Base-by-base conservation (phyloP, 495 filamentous ascomycete genomes). In the Podospora sp. region DNA sequence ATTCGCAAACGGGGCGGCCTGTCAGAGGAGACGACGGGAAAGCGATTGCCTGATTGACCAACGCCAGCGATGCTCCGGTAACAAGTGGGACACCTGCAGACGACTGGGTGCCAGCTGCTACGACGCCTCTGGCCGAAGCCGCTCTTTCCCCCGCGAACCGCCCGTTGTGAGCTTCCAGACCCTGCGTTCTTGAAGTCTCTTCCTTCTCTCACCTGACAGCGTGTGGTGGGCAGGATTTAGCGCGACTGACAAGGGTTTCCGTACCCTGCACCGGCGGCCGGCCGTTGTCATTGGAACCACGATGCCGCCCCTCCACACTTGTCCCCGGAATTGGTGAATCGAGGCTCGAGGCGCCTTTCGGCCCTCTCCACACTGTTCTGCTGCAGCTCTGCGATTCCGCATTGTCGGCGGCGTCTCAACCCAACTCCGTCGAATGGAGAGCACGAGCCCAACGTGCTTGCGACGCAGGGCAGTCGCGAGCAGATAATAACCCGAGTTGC, bases 161-260 rank as follows among this genome's bases (percentile, higher is more conserved):
- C 51, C 58, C 62, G 27, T 53, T 52, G 24, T 36, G 18, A 18
- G 14, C n/a, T n/a, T 49, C 25, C 29, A 50, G 25, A 68, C 60
- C 60, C 52, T 52, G 22, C 25, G 27, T 22, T n/a, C 20, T 62
- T 46, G 55, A 40, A 33, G 52, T 25, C 64, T 71, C 69, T 70
- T 68, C 73, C 69, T n/a, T 69, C 65, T 67, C 53, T 75, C 73
- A 75, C 69, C 71, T 77, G 75, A 77, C 73, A 72, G 56, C 75
- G 75, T 71, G 75, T 69, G 66, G 67, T 60, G 65, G 66, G 36
- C 33, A 59, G 50, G 35, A 71, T 25, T 63, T 74, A 69, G 72
- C 72, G 68, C 62, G 72, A 66, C 59, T 50, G 63, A 59, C 68
- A 58, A 50, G 22, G 21, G 40, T 58, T 63, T 60, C 51, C 46